A percentile compares a stretch with the other conserved stretches of the same genome.
Conservation (phyloP, 805 yeast species). For the Candida odintsovae region DNA sequence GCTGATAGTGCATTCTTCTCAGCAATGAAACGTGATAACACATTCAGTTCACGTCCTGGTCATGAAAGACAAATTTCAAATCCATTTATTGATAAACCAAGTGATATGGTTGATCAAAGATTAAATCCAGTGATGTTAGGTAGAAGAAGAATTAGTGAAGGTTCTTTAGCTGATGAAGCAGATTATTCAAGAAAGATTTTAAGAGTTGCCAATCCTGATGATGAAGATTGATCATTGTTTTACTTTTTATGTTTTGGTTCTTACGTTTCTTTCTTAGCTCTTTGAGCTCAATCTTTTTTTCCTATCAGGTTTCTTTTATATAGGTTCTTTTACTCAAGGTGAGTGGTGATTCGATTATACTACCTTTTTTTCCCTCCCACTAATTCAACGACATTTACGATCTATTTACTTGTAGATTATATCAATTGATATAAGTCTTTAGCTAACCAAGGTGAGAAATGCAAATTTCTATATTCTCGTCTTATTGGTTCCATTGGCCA, state of each 20-base stretch:
- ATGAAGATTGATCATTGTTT: constrained; percentile 29
- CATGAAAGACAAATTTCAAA: constrained; percentile 35
- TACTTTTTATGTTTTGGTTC: no score
- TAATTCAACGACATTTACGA: neutral
- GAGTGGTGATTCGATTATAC: no score
- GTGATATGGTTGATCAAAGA: constrained; percentile 53
- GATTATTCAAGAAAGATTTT: constrained; percentile 76
- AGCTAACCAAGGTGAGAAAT: neutral
- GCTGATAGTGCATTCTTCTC: constrained; percentile 55
- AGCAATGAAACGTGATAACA: constrained; percentile 44
- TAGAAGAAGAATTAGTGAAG: constrained; percentile 77
- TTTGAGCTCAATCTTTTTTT: no score
- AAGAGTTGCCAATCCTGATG: constrained; percentile 87
- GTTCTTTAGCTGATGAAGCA: constrained; percentile 80
- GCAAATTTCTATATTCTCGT: no score
- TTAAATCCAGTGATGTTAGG: constrained; percentile 75
- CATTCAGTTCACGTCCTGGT: constrained; percentile 6
- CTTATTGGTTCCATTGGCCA: no score
- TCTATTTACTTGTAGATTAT: no score
- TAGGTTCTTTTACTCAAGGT: no score
- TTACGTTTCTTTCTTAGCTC: no score
- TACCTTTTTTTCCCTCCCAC: no score
- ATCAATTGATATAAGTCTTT: neutral
- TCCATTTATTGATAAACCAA: constrained; percentile 61
- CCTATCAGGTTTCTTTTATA: no score